Conservation (phyloP, 2,329 filamentous ascomycete species). For the Alternaria longipes region DNA sequence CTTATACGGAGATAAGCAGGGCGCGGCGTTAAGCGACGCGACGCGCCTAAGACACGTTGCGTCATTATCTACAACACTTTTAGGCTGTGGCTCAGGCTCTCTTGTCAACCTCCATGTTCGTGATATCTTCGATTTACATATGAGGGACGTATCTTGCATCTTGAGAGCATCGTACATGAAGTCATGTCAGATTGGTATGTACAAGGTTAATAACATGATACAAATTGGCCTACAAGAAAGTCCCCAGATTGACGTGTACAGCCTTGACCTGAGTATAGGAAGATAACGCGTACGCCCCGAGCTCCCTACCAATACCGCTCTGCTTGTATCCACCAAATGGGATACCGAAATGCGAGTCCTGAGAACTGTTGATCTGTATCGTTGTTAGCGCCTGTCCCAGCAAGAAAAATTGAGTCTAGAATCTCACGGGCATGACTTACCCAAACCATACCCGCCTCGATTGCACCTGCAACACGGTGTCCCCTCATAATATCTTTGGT, state of each 20-base stretch:
- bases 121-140: not conserved
- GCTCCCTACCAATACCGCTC: constrained; percentile 39
- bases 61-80: not conserved
- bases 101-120: not conserved
- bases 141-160: too few species aligned
- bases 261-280: constrained; percentile 40
- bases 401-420: not conserved
- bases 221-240: not conserved
- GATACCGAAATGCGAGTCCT: constrained; percentile 18
- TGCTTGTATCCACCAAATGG: constrained; percentile 47
- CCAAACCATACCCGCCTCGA: constrained; percentile 51
- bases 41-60: constrained; percentile 9
- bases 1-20: constrained; percentile 9
- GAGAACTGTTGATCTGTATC: not conserved
- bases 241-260: constrained; percentile 1
- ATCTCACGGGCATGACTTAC: not conserved
- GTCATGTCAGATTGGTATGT: not conserved
- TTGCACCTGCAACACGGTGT: not conserved
- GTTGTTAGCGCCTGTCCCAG: not conserved
- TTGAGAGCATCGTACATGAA: not conserved
- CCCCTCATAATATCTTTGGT: not conserved
- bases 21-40: constrained; percentile 10
- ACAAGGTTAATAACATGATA: not conserved
- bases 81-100: not conserved
- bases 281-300: constrained; percentile 37